Percentiles rank a stretch among this genome's conserved stretches.
These are phyloP conservation scores for Cicer cuneatum DNA, from an alignment of 306 rosid genomes.

Conservation along the genomic window DNA sequence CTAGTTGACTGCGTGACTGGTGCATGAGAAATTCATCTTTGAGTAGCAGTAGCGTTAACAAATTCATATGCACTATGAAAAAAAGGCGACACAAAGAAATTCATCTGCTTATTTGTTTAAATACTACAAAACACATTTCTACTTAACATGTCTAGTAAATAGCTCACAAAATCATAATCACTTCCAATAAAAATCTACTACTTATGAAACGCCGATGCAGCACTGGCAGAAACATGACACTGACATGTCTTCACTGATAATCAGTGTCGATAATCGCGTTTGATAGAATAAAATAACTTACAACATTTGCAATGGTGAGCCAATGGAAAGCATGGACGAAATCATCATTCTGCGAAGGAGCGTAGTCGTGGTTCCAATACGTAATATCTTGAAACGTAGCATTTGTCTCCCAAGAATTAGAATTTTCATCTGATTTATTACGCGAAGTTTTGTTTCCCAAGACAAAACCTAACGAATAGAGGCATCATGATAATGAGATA, in stretches of 20 bases:
- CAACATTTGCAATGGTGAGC: slow-evolving; percentile 77
- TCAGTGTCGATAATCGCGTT: too few species aligned
- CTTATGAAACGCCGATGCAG: too few species aligned
- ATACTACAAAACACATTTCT: too few species aligned
- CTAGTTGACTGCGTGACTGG: not conserved
- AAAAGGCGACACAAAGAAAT: not conserved
- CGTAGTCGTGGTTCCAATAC: slow-evolving; percentile 84
- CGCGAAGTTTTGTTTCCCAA: slow-evolving; percentile 59
- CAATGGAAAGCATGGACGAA: slow-evolving; percentile 80
- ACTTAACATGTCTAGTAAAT: not conserved
- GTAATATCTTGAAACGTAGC: slow-evolving; percentile 67
- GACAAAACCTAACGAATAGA: slow-evolving; percentile 63
- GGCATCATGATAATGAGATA: not conserved
- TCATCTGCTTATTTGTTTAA: not conserved
- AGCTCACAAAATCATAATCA: not conserved
- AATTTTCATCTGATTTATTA: slow-evolving; percentile 41
- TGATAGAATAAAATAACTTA: slow-evolving; percentile 45
- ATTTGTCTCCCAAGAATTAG: slow-evolving; percentile 62
- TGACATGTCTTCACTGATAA: too few species aligned
- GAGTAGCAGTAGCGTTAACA: not conserved
- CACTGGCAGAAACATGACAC: too few species aligned
- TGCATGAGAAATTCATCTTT: not conserved
- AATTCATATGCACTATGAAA: not conserved
- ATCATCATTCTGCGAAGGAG: slow-evolving; percentile 70
- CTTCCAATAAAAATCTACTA: not conserved